Evolutionary conservation across 1,284 basidiomycete genomes (phyloP).

Genomic region (Phaffia rhodozyma): DNA sequence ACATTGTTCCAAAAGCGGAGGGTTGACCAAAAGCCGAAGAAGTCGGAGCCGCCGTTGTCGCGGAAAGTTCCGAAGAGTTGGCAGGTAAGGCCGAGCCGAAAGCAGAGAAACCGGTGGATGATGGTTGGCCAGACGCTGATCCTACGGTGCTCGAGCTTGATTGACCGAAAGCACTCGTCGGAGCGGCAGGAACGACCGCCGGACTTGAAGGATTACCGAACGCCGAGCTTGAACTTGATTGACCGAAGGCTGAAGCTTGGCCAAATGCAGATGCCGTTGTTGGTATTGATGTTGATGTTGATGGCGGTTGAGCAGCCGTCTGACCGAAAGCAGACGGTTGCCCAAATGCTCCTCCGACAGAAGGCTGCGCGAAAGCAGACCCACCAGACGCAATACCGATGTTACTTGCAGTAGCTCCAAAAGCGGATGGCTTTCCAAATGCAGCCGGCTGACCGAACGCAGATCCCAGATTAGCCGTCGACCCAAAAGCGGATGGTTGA

Average conservation of each 20-base stretch:
- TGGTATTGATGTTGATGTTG: background rate
- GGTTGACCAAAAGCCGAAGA: no score
- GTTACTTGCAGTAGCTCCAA: background rate
- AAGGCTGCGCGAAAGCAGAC: slow-evolving; percentile 11
- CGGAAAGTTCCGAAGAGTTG: no score
- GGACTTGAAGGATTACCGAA: no score
- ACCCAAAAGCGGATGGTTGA: no score
- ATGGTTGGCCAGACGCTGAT: no score
- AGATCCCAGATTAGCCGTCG: background rate
- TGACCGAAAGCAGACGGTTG: slow-evolving; percentile 3
- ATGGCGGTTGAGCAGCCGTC: background rate
- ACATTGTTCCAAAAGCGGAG: no score
- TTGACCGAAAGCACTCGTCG: slow-evolving; percentile 10
- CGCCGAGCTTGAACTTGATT: background rate
- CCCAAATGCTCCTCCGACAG: background rate
- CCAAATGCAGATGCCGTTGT: background rate
- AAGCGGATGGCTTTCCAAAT: background rate
- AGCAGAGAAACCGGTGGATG: no score
- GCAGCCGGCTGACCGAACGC: background rate
- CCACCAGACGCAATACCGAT: no score
- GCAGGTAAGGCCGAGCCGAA: no score
- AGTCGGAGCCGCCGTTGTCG: no score
- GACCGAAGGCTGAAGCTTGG: slow-evolving; percentile 2
- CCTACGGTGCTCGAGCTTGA: background rate
- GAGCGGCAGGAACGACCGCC: background rate